These are phyloP conservation scores for Pilaira anomala DNA, from an alignment of 192 early-diverging fungal genomes.

Conservation along the genomic window DNA sequence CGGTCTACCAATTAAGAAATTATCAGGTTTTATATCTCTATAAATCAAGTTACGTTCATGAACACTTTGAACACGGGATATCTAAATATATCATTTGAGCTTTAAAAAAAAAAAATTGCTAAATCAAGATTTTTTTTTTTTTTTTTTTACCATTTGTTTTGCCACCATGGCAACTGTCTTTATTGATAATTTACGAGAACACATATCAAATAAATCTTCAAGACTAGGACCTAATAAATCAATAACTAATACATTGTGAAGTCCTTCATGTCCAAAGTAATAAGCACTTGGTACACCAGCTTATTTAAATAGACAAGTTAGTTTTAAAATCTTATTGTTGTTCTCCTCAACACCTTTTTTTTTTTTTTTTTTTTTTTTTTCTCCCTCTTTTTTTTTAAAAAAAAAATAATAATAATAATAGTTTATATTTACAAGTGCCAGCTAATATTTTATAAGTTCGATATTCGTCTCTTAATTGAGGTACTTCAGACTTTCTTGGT, in stretches of 20 bases:
- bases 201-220: slow-evolving; percentile 42
- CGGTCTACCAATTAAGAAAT: slow-evolving; percentile 89
- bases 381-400: too few species aligned
- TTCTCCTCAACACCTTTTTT: too few species aligned
- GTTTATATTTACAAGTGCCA: slow-evolving; percentile 45
- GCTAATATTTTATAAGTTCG: slow-evolving; percentile 90
- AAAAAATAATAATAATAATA: slow-evolving; percentile 2
- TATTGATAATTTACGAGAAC: slow-evolving; percentile 38
- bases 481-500: slow-evolving; percentile 92
- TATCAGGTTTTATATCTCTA: slow-evolving; percentile 98
- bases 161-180: slow-evolving; percentile 44
- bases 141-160: slow-evolving; percentile 45
- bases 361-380: too few species aligned
- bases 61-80: slow-evolving; percentile 80
- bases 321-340: too few species aligned
- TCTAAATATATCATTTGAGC: slow-evolving; percentile 26
- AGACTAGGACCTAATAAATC: slow-evolving; percentile 53
- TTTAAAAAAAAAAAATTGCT: neutral
- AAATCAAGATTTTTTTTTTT: neutral
- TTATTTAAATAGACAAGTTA: slow-evolving; percentile 17
- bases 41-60: slow-evolving; percentile 95
- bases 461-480: slow-evolving; percentile 94
- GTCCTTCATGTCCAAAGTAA: slow-evolving; percentile 72
- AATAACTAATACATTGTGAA: slow-evolving; percentile 46
- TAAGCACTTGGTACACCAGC: slow-evolving; percentile 88